Conservation (phyloP, 2,329 filamentous ascomycete species). For the Alternaria arbusti region DNA sequence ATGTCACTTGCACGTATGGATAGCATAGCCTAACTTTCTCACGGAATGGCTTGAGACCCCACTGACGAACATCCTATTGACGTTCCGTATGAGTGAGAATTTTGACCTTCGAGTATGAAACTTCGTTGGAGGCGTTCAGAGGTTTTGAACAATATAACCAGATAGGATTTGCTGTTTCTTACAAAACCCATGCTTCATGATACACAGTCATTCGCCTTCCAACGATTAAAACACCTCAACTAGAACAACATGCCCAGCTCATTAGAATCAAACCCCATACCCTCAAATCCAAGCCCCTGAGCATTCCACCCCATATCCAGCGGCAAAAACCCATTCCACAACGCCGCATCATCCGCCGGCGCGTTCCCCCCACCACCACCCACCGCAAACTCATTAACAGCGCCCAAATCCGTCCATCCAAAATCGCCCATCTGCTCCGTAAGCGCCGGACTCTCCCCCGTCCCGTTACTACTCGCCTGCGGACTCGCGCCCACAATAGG, state of each 20-base stretch:
- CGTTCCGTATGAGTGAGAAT: not conserved
- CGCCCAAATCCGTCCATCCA: constrained; percentile 57
- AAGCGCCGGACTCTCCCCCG: constrained; percentile 50
- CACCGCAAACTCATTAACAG: constrained; percentile 57
- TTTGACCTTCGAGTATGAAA: not conserved
- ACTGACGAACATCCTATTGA: not conserved
- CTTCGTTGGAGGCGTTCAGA: not conserved
- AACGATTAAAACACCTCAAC: not conserved
- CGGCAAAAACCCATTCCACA: constrained; percentile 47
- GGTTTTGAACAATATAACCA: not conserved
- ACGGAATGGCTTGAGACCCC: not conserved
- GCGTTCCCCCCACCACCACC: constrained; percentile 47
- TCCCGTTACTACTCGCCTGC: constrained; percentile 48
- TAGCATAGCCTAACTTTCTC: not conserved
- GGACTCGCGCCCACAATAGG: constrained; percentile 28
- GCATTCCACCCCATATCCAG: constrained; percentile 47
- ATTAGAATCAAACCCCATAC: constrained; percentile 33
- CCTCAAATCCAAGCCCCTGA: constrained; percentile 40
- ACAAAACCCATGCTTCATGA: not conserved
- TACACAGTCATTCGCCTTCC: not conserved
- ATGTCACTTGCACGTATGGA: not conserved
- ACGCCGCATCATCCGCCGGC: constrained; percentile 30
- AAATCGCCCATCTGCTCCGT: constrained; percentile 58
- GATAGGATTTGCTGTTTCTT: not conserved
- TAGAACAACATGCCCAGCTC: constrained; percentile 39